Conservation (phyloP, 225 moss, liverwort and hornwort species). For the Pleurozium schreberi region DNA sequence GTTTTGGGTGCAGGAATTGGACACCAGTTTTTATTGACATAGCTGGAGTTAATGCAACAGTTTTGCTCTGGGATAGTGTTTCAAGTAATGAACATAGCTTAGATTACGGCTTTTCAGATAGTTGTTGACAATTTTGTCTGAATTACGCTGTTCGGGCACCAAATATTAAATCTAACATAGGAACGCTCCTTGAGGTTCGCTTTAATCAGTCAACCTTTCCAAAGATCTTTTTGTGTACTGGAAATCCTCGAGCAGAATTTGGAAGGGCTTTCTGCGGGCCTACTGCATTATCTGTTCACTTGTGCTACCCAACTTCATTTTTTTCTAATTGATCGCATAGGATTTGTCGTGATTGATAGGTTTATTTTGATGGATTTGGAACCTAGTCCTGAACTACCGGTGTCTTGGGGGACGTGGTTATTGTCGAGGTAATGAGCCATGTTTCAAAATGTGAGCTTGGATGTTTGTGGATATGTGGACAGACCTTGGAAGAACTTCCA, state of each 20-base stretch:
- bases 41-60: conserved; percentile 18
- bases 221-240: not conserved
- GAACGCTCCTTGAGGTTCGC: not conserved
- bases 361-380: not conserved
- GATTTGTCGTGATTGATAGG: not conserved
- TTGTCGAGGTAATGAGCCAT: not conserved
- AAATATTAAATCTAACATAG: not conserved
- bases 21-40: conserved; percentile 50
- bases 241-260: not conserved
- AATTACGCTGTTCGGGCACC: not conserved
- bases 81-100: conserved; percentile 11
- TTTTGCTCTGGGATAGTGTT: conserved; percentile 16
- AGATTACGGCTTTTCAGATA: not conserved
- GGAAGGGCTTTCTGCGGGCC: not conserved
- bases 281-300: not conserved
- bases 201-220: not conserved
- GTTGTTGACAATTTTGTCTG: not conserved
- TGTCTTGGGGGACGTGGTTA: not conserved
- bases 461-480: conserved; percentile 72
- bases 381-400: not conserved
- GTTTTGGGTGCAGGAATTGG: conserved; percentile 63
- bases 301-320: not conserved
- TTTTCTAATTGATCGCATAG: not conserved
- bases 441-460: conserved; percentile 44
- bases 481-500: conserved; percentile 98